Conservation (phyloP, 2,329 filamentous ascomycete genomes). For the Colletotrichum higginsianum region DNA sequence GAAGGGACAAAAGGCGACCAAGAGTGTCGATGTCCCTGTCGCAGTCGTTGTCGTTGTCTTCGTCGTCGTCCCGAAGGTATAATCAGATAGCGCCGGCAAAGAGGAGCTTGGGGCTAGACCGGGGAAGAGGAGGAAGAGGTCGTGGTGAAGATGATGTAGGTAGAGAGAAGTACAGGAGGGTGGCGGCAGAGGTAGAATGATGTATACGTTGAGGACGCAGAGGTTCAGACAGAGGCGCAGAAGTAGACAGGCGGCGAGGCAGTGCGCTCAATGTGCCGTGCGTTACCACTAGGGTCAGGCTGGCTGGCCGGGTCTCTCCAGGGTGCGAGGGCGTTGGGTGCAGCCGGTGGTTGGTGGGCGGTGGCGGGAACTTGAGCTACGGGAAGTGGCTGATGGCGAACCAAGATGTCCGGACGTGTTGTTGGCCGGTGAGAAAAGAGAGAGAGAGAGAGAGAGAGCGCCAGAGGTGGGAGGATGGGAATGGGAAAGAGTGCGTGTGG, state of each 20-base stretch:
- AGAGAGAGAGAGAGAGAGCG: not conserved
- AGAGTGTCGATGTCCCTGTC: not conserved
- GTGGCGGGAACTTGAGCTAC: slow-evolving; percentile 17
- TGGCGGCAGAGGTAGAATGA: slow-evolving; percentile 12
- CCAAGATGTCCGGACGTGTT: slow-evolving; percentile 1
- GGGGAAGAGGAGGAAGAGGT: slow-evolving; percentile 2
- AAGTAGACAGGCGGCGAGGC: slow-evolving; percentile 21
- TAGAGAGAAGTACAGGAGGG: slow-evolving; percentile 8
- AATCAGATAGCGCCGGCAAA: slow-evolving; percentile 1
- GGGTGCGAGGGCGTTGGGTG: slow-evolving; percentile 26
- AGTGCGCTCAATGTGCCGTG: slow-evolving; percentile 22
- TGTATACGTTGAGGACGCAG: slow-evolving; percentile 10
- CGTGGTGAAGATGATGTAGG: slow-evolving; percentile 5
- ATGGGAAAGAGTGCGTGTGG: too few relatives aligned
- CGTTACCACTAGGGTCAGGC: slow-evolving; percentile 1
- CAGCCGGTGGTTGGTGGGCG: slow-evolving; percentile 16
- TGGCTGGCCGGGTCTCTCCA: not conserved
- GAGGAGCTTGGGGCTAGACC: not conserved
- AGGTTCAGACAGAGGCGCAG: slow-evolving; percentile 8
- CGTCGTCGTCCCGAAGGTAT: not conserved
- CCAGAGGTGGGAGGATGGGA: too few relatives aligned
- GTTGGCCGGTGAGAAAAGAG: not conserved
- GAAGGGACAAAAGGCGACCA: not conserved
- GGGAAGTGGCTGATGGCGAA: slow-evolving; percentile 12
- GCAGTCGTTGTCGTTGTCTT: not conserved